Evolutionary conservation across 129 eudicot species (phyloP).

Genomic region (Deinandra increscens): DNA sequence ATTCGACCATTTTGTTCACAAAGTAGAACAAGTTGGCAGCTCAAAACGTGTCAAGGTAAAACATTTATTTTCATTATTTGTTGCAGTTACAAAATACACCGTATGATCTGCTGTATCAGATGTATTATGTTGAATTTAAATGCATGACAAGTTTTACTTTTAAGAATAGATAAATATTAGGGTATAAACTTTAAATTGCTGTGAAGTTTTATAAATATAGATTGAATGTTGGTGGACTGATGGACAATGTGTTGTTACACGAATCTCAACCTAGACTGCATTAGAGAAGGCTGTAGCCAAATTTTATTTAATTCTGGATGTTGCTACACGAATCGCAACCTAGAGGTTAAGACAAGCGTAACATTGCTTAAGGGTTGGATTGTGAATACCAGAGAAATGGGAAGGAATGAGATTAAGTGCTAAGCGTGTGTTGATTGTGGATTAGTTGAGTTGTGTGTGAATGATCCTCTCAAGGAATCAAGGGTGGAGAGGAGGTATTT

Average conservation of each 20-base stretch:
- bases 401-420: too few species aligned
- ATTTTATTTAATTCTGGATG: not conserved
- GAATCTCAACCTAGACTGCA: too few species aligned
- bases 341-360: too few species aligned
- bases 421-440: too few species aligned
- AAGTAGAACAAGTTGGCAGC: constrained; percentile 80
- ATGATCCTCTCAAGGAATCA: too few species aligned
- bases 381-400: too few species aligned
- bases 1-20: constrained; percentile 79
- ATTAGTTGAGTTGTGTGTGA: too few species aligned
- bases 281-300: not conserved
- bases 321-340: too few species aligned
- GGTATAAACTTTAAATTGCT: not conserved
- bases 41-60: constrained; percentile 85
- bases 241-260: too few species aligned
- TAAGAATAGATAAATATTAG: not conserved
- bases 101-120: not conserved
- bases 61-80: not conserved
- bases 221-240: not conserved
- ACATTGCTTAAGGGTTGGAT: too few species aligned
- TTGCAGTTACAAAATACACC: not conserved
- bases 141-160: not conserved
- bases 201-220: constrained; percentile 13
- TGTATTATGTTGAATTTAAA: not conserved
- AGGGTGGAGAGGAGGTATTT: too few species aligned